Percentiles rank a stretch among this genome's conserved stretches.
phyloP scores from a whole-genome alignment of 2,329 filamentous ascomycete genomes.

The Didymella pinodella region DNA sequence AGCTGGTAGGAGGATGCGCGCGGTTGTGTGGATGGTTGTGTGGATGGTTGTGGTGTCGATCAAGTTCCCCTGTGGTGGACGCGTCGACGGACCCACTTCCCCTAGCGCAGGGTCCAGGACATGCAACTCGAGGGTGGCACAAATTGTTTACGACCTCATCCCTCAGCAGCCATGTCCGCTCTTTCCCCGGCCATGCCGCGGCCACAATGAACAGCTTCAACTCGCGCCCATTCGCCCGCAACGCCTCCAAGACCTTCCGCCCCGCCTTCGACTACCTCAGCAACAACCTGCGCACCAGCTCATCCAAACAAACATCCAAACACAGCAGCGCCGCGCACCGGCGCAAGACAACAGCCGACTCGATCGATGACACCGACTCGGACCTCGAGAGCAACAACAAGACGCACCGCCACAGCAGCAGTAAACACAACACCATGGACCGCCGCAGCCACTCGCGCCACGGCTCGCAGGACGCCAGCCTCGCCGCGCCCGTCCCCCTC shows the following conservation, averaged over 20 bases:
- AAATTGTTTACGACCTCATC: conserved; percentile 7
- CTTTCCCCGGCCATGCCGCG: conserved; percentile 19
- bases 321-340: conserved; percentile 33
- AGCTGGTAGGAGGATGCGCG: no score
- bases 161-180: conserved; percentile 8
- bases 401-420: no score
- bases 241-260: conserved; percentile 41
- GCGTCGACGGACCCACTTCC: not conserved
- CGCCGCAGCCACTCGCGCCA: conserved; percentile 39
- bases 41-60: not conserved
- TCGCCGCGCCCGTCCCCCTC: conserved; percentile 53
- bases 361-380: conserved; percentile 50
- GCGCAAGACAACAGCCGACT: conserved; percentile 44
- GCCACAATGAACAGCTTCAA: conserved; percentile 46
- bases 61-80: not conserved
- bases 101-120: conserved; percentile 18
- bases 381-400: conserved; percentile 47
- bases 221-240: conserved; percentile 45
- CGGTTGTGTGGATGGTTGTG: no score
- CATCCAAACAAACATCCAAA: conserved; percentile 26
- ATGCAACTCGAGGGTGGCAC: conserved; percentile 9
- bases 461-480: conserved; percentile 44
- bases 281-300: conserved; percentile 37
- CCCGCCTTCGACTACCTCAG: conserved; percentile 49
- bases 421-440: conserved; percentile 31